Evolutionary conservation across 805 yeast species (phyloP).

Genomic region (Yarrowia sp.): DNA sequence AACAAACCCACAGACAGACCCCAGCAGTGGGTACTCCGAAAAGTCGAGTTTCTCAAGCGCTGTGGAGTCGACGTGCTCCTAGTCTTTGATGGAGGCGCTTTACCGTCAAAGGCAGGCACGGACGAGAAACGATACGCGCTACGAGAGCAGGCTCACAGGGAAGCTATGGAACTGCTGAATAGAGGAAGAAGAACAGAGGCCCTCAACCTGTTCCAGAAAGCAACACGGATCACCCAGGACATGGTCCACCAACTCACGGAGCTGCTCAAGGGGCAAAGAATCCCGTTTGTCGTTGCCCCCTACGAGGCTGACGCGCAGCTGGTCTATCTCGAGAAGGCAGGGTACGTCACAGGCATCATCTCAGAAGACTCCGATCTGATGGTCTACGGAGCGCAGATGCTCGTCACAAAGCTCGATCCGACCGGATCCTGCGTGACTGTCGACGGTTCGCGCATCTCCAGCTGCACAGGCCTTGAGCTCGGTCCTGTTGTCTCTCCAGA

Average conservation of each 20-base stretch:
- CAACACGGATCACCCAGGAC: conserved; percentile 82
- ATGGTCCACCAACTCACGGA: conserved; percentile 88
- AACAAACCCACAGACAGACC: conserved; percentile 60
- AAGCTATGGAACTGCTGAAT: conserved; percentile 49
- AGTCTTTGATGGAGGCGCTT: conserved; percentile 89
- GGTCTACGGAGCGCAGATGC: conserved; percentile 74
- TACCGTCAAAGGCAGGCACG: conserved; percentile 75
- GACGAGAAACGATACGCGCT: conserved; percentile 59
- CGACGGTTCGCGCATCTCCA: conserved; percentile 51
- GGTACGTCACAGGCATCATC: conserved; percentile 77
- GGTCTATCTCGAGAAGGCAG: conserved; percentile 78
- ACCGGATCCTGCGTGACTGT: conserved; percentile 68
- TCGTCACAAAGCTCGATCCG: conserved; percentile 81
- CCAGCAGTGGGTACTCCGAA: conserved; percentile 54
- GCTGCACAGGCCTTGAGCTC: conserved; percentile 50
- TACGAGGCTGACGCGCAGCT: conserved; percentile 98
- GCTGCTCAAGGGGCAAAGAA: conserved; percentile 54
- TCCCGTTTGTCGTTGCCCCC: conserved; percentile 88
- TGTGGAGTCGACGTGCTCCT: conserved; percentile 77
- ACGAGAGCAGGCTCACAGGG: conserved; percentile 56
- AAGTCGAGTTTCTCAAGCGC: conserved; percentile 61
- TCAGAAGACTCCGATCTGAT: conserved; percentile 94
- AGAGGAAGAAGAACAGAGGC: conserved; percentile 63
- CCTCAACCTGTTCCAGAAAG: conserved; percentile 64
- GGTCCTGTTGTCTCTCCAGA: conserved; percentile 47